These are phyloP conservation scores for Gnaphalium uliginosum DNA, from an alignment of 129 eudicot genomes.

Conservation along the genomic window DNA sequence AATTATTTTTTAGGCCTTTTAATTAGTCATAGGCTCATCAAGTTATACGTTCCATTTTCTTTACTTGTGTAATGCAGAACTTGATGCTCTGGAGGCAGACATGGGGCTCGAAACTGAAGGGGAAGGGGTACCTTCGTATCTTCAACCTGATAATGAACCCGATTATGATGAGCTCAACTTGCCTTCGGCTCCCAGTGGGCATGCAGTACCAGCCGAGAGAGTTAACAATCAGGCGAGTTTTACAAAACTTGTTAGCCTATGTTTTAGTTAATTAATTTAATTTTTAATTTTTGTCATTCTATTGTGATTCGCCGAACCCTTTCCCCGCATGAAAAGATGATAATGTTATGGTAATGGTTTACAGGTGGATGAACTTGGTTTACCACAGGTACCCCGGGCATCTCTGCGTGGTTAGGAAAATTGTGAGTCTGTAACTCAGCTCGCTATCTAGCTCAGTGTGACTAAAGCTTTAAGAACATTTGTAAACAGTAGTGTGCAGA, in stretches of 20 bases:
- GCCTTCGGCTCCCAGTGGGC: conserved; percentile 80
- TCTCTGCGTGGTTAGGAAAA: too few relatives aligned
- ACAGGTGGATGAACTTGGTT: too few relatives aligned
- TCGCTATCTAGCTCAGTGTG: too few relatives aligned
- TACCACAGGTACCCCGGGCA: too few relatives aligned
- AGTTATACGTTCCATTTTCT: background rate
- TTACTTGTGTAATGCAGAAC: conserved; percentile 41
- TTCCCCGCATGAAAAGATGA: background rate
- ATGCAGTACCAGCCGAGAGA: conserved; percentile 54
- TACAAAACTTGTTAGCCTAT: background rate
- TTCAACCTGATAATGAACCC: conserved; percentile 72
- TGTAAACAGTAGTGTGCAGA: too few relatives aligned
- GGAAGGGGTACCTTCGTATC: conserved; percentile 87
- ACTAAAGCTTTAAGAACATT: too few relatives aligned
- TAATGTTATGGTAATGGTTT: background rate
- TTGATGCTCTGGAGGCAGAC: conserved; percentile 87
- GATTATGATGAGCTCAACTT: conserved; percentile 68
- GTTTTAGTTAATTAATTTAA: background rate
- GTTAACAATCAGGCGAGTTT: conserved; percentile 47
- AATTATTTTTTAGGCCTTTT: too few relatives aligned
- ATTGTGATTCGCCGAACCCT: background rate
- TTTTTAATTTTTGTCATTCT: background rate
- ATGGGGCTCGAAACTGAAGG: conserved; percentile 78
- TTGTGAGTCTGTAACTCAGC: too few relatives aligned
- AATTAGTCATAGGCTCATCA: background rate